Base-by-base conservation (phyloP, 345 rosid species). In the Salix caprea region DNA sequence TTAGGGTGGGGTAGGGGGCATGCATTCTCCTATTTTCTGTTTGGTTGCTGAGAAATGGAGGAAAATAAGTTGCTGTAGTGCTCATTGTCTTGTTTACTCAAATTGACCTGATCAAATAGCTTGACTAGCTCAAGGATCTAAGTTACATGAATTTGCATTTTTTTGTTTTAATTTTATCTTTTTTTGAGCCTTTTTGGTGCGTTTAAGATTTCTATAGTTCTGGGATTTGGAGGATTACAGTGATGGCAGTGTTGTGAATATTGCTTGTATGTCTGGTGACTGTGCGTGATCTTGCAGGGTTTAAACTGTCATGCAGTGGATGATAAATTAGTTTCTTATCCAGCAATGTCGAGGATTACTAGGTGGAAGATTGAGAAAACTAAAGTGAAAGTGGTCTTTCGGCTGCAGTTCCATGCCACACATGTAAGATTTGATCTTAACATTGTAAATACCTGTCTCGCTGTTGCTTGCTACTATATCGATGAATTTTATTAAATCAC, bases 291-390 rank as follows among this genome's bases (percentile, higher is more conserved):
- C 69, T 71, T 48, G 60, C 40, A 14, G 16, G 32, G 24, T 60
- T 73, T 28, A 10, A 58, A 69, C 24, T 83, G 78, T 74, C 50
- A 74, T 80, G 84, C 84, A 84, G 87, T 83, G 73, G 81, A 83
- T 78, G 74, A 83, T 77, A 72, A 75, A 76, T 79, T 88, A 78
- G 79, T 73, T 71, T 78, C 70, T 54, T 44, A 12, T 68, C 16
- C 72, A 81, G 88, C 54, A 77, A 95, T 95, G 99, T 95, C 98
- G 78, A 93, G 96, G 84, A 73, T 86, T 60, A 73, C 93, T 7
- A 93, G 84, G 88, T 93, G 97, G 99, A 91, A 90, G 86, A 81
- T 86, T 69, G 99, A 95, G 90, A 95, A 95, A 87, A 90, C 93
- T 58, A 95, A 95, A 90, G 90, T 89, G 42, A 95, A 95, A 86